phyloP scores from a whole-genome alignment of 2,329 filamentous ascomycete species.

The Penicillium sp. region DNA sequence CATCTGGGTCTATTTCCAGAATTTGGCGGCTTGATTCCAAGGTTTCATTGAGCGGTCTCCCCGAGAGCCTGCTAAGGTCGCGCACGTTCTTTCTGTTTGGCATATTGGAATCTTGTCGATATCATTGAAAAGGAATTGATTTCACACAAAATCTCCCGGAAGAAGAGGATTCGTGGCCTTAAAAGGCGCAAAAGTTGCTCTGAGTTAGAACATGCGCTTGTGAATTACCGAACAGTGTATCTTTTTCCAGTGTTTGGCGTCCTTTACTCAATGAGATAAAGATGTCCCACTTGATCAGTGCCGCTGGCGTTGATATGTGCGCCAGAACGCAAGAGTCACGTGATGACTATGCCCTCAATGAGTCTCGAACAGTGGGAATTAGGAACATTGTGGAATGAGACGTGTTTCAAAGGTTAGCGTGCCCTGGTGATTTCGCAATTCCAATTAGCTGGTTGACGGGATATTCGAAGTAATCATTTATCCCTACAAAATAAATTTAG shows the following conservation, averaged over 20 bases:
- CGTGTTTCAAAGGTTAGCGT: too few species aligned
- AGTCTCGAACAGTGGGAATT: background rate
- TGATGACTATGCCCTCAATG: background rate
- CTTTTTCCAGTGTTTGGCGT: background rate
- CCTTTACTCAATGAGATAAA: background rate
- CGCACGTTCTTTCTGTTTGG: slow-evolving; percentile 26
- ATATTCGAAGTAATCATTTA: too few species aligned
- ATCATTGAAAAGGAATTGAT: background rate
- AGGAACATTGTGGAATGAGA: background rate
- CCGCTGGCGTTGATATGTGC: background rate
- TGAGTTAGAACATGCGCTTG: too few species aligned
- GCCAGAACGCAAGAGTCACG: background rate
- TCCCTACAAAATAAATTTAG: too few species aligned
- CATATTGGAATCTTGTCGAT: slow-evolving; percentile 17
- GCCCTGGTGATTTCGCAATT: too few species aligned
- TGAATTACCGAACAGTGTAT: background rate
- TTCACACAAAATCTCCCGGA: background rate
- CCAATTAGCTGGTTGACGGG: too few species aligned
- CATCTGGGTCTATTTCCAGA: slow-evolving; percentile 24
- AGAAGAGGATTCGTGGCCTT: background rate
- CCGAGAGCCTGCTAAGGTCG: slow-evolving; percentile 31
- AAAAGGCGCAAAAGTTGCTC: too few species aligned
- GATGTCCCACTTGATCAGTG: background rate
- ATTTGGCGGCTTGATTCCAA: slow-evolving; percentile 27
- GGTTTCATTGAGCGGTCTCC: slow-evolving; percentile 35